Percentiles rank a stretch among this genome's conserved stretches.
Conservation (phyloP, 148 eudicot genomes). For the Nepenthes mirabilis region DNA sequence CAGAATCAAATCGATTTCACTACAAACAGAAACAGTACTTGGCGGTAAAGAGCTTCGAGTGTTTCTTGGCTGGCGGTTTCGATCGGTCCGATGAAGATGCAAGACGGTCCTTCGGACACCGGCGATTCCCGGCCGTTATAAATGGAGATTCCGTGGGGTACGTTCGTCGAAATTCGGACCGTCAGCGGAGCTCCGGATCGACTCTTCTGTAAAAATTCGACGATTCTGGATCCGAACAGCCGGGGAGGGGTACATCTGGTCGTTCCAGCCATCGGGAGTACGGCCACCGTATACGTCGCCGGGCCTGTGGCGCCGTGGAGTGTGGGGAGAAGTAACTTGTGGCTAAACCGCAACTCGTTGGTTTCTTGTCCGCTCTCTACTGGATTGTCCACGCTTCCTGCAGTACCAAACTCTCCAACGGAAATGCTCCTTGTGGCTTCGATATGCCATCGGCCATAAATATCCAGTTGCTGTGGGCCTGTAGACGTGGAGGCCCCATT, state of each 20-base stretch:
- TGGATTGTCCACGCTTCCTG: no score
- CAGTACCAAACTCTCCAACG: no score
- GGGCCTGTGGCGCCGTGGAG: no score
- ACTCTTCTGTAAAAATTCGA: conserved; percentile 10
- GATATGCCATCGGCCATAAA: no score
- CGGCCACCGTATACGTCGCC: no score
- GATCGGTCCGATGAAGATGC: conserved; percentile 72
- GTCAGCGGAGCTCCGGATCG: conserved; percentile 25
- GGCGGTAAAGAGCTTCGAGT: conserved; percentile 86
- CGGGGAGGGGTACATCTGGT: conserved; percentile 15
- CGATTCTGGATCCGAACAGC: conserved; percentile 17
- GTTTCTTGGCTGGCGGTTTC: conserved; percentile 88
- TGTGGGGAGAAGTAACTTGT: no score
- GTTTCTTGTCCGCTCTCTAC: no score
- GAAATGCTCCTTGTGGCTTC: no score
- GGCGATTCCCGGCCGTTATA: conserved; percentile 7
- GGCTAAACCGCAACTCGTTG: no score
- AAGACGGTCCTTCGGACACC: conserved; percentile 58
- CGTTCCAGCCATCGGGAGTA: no score
- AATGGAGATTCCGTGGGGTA: conserved; percentile 10
- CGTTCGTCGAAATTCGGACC: conserved; percentile 21
- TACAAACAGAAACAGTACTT: conserved; percentile 19
- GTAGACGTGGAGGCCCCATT: no score
- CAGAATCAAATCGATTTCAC: neutral
- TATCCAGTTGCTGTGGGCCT: no score